Conservation (phyloP, 257 asterid genomes). For the Voacanga thouarsii region DNA sequence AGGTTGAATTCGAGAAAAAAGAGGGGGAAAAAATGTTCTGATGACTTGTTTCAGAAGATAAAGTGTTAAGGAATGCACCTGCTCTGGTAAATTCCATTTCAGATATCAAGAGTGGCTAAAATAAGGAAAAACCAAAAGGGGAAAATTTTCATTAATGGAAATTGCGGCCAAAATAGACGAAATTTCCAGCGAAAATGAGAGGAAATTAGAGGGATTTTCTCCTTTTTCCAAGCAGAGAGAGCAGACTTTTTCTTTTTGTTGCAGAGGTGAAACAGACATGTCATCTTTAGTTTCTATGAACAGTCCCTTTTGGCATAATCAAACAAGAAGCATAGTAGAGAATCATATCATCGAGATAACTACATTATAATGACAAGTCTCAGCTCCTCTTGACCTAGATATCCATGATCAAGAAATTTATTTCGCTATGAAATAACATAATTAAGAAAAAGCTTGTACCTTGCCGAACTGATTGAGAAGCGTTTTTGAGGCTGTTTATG, state of each 20-base stretch:
- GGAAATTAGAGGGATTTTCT: neutral
- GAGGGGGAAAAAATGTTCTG: slow-evolving; percentile 3
- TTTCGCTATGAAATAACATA: neutral
- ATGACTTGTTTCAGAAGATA: slow-evolving; percentile 36
- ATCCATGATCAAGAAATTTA: neutral
- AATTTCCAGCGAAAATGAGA: neutral
- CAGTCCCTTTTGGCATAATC: slow-evolving; percentile 26
- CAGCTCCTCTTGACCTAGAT: slow-evolving; percentile 5
- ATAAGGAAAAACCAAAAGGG: slow-evolving; percentile 25
- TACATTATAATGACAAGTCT: slow-evolving; percentile 28
- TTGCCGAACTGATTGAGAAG: slow-evolving; percentile 64
- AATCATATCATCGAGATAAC: slow-evolving; percentile 22
- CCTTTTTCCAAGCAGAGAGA: neutral
- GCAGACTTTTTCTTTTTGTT: neutral
- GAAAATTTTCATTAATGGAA: slow-evolving; percentile 25
- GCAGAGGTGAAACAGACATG: slow-evolving; percentile 27
- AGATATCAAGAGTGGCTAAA: slow-evolving; percentile 22
- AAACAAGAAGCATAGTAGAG: slow-evolving; percentile 23
- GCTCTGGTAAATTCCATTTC: slow-evolving; percentile 28
- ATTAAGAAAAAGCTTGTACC: slow-evolving; percentile 31
- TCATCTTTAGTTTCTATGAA: slow-evolving; percentile 18
- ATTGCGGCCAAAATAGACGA: slow-evolving; percentile 24
- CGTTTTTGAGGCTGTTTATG: slow-evolving; percentile 70
- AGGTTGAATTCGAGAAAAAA: neutral
- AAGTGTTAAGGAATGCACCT: slow-evolving; percentile 8